phyloP scores from a whole-genome alignment of 169 alveolate genomes.

The Babesia bigemina region DNA sequence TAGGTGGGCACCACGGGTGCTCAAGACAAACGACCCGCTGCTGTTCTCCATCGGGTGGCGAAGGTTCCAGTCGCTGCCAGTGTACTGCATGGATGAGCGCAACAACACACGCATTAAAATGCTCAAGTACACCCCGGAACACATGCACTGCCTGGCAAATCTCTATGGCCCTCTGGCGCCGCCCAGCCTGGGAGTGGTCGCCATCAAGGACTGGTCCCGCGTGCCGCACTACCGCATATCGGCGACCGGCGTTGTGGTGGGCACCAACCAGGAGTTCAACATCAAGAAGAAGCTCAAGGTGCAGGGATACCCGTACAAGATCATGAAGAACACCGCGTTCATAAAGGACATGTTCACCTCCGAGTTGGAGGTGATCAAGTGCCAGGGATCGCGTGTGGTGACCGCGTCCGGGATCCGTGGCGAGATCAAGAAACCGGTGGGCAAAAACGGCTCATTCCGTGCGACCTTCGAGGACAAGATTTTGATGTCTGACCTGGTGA shows the following conservation, averaged over 20 bases:
- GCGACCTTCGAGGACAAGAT: conserved; percentile 99
- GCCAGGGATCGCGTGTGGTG: conserved; percentile 95
- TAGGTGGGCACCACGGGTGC: conserved; percentile 96
- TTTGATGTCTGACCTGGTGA: conserved; percentile 94
- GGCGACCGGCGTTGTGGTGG: conserved; percentile 95
- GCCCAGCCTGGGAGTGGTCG: conserved; percentile 83
- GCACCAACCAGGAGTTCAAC: conserved; percentile 80
- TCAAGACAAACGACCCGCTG: conserved; percentile 96
- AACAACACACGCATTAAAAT: conserved; percentile 81
- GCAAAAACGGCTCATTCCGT: conserved; percentile 94
- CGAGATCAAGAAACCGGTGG: conserved; percentile 93
- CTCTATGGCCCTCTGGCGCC: conserved; percentile 96
- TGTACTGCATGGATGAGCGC: conserved; percentile 93
- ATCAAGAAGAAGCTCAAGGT: conserved; percentile 70
- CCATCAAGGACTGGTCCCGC: conserved; percentile 80
- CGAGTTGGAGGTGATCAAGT: conserved; percentile 96
- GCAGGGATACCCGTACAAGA: conserved; percentile 97
- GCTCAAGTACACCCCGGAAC: conserved; percentile 96
- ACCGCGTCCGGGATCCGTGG: conserved; percentile 99
- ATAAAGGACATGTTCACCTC: conserved; percentile 98
- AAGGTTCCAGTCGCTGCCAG: conserved; percentile 96
- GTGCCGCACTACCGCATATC: conserved; percentile 91
- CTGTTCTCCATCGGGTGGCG: conserved; percentile 99
- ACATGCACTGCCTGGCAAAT: conserved; percentile 94
- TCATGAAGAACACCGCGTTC: conserved; percentile 97